A percentile compares a stretch with the other conserved stretches of the same genome.
Conservation (phyloP, 2,329 filamentous ascomycete genomes). For the Graphilbum sp. region DNA sequence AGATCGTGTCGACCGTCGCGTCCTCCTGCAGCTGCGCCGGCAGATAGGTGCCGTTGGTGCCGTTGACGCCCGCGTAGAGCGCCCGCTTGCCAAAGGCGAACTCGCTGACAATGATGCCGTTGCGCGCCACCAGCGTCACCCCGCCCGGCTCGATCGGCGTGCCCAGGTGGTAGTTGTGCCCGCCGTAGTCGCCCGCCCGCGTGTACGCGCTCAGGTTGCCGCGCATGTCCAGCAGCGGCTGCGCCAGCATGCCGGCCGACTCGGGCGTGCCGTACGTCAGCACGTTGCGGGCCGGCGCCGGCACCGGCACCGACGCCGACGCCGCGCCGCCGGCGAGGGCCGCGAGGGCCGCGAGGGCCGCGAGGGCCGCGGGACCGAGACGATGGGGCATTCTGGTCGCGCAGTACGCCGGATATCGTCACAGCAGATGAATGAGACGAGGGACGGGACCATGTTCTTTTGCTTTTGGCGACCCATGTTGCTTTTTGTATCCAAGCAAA, state of each 20-base stretch:
- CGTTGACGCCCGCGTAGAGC: not conserved
- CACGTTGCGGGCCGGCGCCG: no score
- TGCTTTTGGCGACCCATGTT: no score
- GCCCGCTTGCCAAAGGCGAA: not conserved
- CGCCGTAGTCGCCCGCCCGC: not conserved
- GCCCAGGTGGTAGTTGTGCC: not conserved
- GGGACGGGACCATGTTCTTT: no score
- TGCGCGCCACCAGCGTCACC: not conserved
- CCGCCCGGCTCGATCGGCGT: not conserved
- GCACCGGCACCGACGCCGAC: no score
- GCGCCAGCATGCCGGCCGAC: not conserved
- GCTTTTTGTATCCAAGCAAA: no score
- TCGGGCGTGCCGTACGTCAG: not conserved
- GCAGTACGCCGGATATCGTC: no score
- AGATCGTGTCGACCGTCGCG: not conserved
- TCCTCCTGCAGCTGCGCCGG: not conserved
- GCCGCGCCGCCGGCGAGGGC: no score
- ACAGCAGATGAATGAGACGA: no score
- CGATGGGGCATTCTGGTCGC: no score
- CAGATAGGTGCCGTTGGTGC: not conserved
- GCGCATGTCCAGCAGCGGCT: not conserved
- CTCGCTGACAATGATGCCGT: not conserved
- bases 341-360: no score
- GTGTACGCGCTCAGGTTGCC: not conserved
- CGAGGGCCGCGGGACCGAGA: no score